These are phyloP conservation scores for Penicillium sp. DNA, from an alignment of 2,329 filamentous ascomycete genomes.

Conservation along the genomic window DNA sequence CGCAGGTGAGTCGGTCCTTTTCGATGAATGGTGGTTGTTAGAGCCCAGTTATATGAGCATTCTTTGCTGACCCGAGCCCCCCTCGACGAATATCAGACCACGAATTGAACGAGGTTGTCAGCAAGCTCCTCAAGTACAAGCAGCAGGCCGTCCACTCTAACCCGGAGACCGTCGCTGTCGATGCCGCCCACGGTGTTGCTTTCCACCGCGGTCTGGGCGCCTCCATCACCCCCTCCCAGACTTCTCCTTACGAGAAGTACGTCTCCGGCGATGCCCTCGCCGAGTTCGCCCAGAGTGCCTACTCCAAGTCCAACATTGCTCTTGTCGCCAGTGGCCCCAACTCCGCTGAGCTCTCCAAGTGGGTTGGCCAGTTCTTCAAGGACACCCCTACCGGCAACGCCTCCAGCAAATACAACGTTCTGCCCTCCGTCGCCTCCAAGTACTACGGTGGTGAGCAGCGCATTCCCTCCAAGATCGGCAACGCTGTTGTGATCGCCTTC, in stretches of 20 bases:
- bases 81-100: slow-evolving; percentile 58
- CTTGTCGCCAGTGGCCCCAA: slow-evolving; percentile 86
- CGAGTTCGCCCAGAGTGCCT: slow-evolving; percentile 73
- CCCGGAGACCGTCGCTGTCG: slow-evolving; percentile 69
- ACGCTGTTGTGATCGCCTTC: slow-evolving; percentile 87
- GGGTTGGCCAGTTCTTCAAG: slow-evolving; percentile 91
- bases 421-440: slow-evolving; percentile 66
- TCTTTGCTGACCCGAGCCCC: slow-evolving; percentile 15
- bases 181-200: slow-evolving; percentile 79
- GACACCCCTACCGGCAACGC: slow-evolving; percentile 55
- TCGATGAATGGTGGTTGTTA: slow-evolving; percentile 1
- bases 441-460: slow-evolving; percentile 97
- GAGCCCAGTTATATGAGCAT: neutral
- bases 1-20: slow-evolving; percentile 51
- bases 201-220: slow-evolving; percentile 92
- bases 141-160: slow-evolving; percentile 68
- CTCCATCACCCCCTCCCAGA: slow-evolving; percentile 68
- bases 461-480: slow-evolving; percentile 70
- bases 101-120: slow-evolving; percentile 86
- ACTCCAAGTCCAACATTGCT: slow-evolving; percentile 85
- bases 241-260: slow-evolving; percentile 69
- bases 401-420: slow-evolving; percentile 51
- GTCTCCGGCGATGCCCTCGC: slow-evolving; percentile 71
- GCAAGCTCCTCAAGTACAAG: slow-evolving; percentile 70
- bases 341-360: slow-evolving; percentile 73